These are phyloP conservation scores for Neopestalotiopsis sp. DNA, from an alignment of 2,329 filamentous ascomycete genomes.

Conservation along the genomic window DNA sequence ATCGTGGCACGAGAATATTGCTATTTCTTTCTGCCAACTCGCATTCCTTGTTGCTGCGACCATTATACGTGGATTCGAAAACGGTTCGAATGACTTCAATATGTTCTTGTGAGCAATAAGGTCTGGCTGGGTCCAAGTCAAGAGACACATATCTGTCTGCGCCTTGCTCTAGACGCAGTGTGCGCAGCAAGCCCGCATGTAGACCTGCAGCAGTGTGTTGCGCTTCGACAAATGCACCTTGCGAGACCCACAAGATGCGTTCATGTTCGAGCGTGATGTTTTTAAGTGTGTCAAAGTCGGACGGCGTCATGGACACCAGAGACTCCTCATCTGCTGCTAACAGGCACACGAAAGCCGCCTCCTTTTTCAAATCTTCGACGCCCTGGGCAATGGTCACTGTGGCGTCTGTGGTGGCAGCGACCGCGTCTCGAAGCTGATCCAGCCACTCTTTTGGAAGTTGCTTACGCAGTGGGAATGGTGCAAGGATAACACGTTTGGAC, in stretches of 20 bases:
- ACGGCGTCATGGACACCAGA: neutral
- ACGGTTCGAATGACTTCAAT: slow-evolving; percentile 8
- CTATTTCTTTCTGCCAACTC: slow-evolving; percentile 13
- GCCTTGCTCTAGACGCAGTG: slow-evolving; percentile 15
- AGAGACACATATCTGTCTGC: slow-evolving; percentile 15
- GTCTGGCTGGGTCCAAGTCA: slow-evolving; percentile 8
- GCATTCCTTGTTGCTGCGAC: neutral
- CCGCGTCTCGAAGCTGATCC: neutral
- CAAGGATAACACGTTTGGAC: neutral
- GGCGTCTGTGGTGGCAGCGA: neutral
- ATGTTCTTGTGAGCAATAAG: neutral
- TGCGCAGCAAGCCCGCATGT: slow-evolving; percentile 13
- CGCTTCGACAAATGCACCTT: neutral
- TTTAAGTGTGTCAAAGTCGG: slow-evolving; percentile 10
- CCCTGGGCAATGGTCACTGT: neutral
- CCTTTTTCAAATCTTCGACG: neutral
- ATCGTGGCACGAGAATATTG: slow-evolving; percentile 11
- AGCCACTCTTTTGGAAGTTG: neutral
- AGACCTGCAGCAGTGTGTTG: neutral
- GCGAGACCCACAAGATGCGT: slow-evolving; percentile 15
- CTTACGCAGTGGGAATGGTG: neutral
- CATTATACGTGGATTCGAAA: neutral
- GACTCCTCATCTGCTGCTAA: slow-evolving; percentile 1
- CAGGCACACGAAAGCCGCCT: neutral
- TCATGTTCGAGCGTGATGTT: neutral